These are phyloP conservation scores for Acanthochlamys bracteata DNA, from an alignment of 106 monocot species.

Conservation along the genomic window DNA sequence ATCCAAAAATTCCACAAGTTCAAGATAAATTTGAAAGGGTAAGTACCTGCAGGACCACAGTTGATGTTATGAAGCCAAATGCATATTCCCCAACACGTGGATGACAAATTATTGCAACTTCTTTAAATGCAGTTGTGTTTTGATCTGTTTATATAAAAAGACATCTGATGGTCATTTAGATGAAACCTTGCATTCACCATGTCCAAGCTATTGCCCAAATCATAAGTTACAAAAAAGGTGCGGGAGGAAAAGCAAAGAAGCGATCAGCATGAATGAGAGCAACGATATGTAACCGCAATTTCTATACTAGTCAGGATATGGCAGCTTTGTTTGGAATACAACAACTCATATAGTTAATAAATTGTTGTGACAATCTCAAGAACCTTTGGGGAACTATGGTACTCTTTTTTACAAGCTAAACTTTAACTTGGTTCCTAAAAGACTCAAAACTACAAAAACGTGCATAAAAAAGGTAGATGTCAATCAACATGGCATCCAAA, in stretches of 20 bases:
- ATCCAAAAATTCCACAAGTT: too few relatives aligned
- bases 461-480: too few relatives aligned
- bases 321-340: too few relatives aligned
- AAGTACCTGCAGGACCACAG: slow-evolving; percentile 82
- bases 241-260: not conserved
- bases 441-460: too few relatives aligned
- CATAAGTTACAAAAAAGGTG: not conserved
- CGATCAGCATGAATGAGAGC: not conserved
- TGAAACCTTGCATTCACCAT: not conserved
- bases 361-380: too few relatives aligned
- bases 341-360: too few relatives aligned
- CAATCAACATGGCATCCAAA: too few relatives aligned
- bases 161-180: not conserved
- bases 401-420: too few relatives aligned
- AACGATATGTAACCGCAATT: not conserved
- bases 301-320: too few relatives aligned
- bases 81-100: slow-evolving; percentile 97
- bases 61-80: slow-evolving; percentile 93
- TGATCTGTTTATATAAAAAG: slow-evolving; percentile 49
- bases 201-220: not conserved
- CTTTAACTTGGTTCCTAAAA: too few relatives aligned
- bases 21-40: not conserved
- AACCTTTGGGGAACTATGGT: too few relatives aligned
- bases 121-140: slow-evolving; percentile 97
- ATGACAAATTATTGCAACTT: slow-evolving; percentile 97